Evolutionary conservation across 2,329 filamentous ascomycete species (phyloP), one percentile per base, ranked within the genome.

Genomic region (Cladosporium halotolerans): DNA sequence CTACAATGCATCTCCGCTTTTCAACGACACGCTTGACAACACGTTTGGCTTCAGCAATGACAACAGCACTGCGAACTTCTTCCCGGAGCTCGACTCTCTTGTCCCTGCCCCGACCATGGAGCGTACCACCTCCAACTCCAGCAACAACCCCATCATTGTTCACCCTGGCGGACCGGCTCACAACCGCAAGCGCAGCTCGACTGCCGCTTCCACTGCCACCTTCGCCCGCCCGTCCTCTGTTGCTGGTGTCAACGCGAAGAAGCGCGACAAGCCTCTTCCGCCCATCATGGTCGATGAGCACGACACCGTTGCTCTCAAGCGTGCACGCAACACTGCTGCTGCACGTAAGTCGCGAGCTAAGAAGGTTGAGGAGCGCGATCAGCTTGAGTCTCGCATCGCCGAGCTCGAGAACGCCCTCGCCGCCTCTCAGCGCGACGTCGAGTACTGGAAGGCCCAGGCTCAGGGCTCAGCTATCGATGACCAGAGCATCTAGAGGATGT

Each of bases 331-430:
- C 71, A 95, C 90, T 8, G 81, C 95, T 69, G 92, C 92, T 14
- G 92, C 92, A 63, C 89, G 92, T 61, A 96, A 96, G 75, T 96
- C 90, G 55, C 85, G 92, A 49, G 85, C 89, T 66, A 85, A 89
- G 60, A 96, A 96, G 76, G 83, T 88, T 54, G 79, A 86, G 68
- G 81, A 85, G 62, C 78, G 92, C 57, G 84, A 88, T 53, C 81
- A 84, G 54, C 77, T 96, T 43, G 87, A 95, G 74, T 79, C 79
- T 38, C 78, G 81, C 64, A 90, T 95, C 64, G 69, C 71, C 57
- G 72, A 72, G 58, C 72, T 73, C 62, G 70, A 74, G 63, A 68
- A 61, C 40, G 67, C 72, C 61, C 66, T 72, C 48, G 66, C 52
- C 16, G 34, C 39, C 11, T 42, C 42, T n/a, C 8, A 42, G 18